A percentile compares a stretch with the other conserved stretches of the same genome.
These are phyloP conservation scores for Canna indica DNA, from an alignment of 176 grass and related monocot species.

Conservation along the genomic window DNA sequence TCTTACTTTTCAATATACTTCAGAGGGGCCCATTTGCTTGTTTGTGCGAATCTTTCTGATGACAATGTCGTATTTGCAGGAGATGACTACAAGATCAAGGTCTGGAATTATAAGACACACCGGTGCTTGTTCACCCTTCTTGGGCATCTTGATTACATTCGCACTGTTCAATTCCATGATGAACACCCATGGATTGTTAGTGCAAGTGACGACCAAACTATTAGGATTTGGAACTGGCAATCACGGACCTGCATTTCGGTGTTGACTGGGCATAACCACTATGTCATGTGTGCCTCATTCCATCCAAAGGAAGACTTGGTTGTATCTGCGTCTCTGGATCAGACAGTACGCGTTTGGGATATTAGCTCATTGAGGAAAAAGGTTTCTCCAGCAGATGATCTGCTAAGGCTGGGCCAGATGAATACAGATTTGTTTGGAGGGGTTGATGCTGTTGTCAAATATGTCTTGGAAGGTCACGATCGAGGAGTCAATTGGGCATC, in stretches of 20 bases:
- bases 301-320: slow-evolving; percentile 90
- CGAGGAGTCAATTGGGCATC: slow-evolving; percentile 87
- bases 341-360: slow-evolving; percentile 88
- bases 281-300: slow-evolving; percentile 91
- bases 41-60: background rate
- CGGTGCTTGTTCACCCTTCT: slow-evolving; percentile 86
- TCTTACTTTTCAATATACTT: background rate
- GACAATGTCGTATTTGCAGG: slow-evolving; percentile 32
- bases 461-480: slow-evolving; percentile 86
- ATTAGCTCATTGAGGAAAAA: slow-evolving; percentile 69
- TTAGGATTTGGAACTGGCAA: slow-evolving; percentile 93
- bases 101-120: slow-evolving; percentile 94
- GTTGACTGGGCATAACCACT: slow-evolving; percentile 83
- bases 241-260: slow-evolving; percentile 73
- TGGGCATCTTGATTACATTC: slow-evolving; percentile 86
- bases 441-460: slow-evolving; percentile 74
- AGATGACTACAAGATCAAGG: slow-evolving; percentile 95
- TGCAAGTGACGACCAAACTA: slow-evolving; percentile 84
- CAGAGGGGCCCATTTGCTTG: background rate
- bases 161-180: slow-evolving; percentile 79
- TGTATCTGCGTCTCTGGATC: slow-evolving; percentile 75
- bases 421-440: slow-evolving; percentile 90
- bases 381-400: slow-evolving; percentile 68
- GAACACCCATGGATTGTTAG: slow-evolving; percentile 81
- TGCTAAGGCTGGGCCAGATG: slow-evolving; percentile 70